Conservation (phyloP, 441 rosid genomes). For the Gossypium lobatum region DNA sequence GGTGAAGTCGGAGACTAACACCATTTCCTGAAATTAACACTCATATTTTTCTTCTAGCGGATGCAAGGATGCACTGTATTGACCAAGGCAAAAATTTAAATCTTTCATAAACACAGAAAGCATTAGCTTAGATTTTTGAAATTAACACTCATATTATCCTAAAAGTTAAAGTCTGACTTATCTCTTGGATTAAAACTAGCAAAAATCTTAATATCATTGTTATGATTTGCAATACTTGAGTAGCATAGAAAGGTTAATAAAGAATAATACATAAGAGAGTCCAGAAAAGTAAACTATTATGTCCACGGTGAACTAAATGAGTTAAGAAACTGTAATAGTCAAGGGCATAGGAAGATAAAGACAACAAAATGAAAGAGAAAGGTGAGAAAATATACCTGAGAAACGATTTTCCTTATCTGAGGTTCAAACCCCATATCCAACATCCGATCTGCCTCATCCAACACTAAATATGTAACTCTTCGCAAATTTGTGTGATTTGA, state of each 20-base stretch:
- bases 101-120: background rate
- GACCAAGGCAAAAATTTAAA: background rate
- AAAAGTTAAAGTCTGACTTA: background rate
- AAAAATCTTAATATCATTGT: background rate
- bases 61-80: background rate
- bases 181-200: background rate
- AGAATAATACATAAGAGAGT: background rate
- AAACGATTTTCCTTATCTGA: conserved; percentile 78
- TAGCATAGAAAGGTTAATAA: background rate
- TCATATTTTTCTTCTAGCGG: background rate
- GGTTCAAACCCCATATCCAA: conserved; percentile 98
- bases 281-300: background rate
- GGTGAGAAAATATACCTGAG: conserved; percentile 48
- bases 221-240: background rate
- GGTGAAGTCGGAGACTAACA: background rate
- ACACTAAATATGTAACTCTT: conserved; percentile 86
- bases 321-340: background rate
- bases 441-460: conserved; percentile 98
- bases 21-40: background rate
- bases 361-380: conserved; percentile 3
- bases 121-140: background rate
- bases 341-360: background rate
- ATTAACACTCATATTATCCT: background rate
- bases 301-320: background rate
- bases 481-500: conserved; percentile 83